Percentiles rank a stretch among this genome's conserved stretches.
Evolutionary conservation across 352 stramenopile species (phyloP).

Genomic region (Nothophytophthora sp.): DNA sequence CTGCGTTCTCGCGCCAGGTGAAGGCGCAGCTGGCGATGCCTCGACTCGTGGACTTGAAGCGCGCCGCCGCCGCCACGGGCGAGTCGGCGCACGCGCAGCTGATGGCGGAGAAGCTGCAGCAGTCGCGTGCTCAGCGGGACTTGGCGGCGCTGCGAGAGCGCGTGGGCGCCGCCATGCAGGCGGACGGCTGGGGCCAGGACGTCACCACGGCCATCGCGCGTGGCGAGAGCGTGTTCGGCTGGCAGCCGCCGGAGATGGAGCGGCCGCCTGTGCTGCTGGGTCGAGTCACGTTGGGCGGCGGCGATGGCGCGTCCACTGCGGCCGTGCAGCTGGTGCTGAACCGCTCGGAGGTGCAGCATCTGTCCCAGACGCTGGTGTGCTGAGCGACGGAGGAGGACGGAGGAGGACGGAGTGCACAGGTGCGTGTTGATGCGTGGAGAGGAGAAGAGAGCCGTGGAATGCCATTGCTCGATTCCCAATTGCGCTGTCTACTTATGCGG

Average conservation of each 20-base stretch:
- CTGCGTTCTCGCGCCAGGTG: conserved; percentile 44
- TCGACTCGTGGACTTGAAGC: conserved; percentile 59
- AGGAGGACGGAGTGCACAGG: neutral
- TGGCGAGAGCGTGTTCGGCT: conserved; percentile 77
- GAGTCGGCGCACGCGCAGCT: conserved; percentile 42
- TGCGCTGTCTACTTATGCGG: too few species aligned
- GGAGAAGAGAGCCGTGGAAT: too few species aligned
- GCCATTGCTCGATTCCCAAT: too few species aligned
- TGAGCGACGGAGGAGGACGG: conserved; percentile 12
- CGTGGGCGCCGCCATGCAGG: conserved; percentile 39
- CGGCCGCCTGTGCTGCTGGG: conserved; percentile 57
- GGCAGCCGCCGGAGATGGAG: conserved; percentile 73
- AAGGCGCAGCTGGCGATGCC: conserved; percentile 72
- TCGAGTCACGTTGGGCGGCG: conserved; percentile 49
- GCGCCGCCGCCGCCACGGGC: conserved; percentile 9
- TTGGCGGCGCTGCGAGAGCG: conserved; percentile 44
- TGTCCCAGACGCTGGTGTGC: conserved; percentile 46
- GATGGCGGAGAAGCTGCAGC: conserved; percentile 47
- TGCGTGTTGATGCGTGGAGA: conserved; percentile 19
- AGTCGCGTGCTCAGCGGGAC: conserved; percentile 40
- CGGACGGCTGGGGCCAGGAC: conserved; percentile 60
- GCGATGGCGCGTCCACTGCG: conserved; percentile 1
- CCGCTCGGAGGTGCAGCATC: conserved; percentile 41
- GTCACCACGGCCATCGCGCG: conserved; percentile 57
- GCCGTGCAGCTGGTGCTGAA: conserved; percentile 49